These are phyloP conservation scores for Tulasnella sp. DNA, from an alignment of 768 basidiomycete genomes.

Conservation along the genomic window DNA sequence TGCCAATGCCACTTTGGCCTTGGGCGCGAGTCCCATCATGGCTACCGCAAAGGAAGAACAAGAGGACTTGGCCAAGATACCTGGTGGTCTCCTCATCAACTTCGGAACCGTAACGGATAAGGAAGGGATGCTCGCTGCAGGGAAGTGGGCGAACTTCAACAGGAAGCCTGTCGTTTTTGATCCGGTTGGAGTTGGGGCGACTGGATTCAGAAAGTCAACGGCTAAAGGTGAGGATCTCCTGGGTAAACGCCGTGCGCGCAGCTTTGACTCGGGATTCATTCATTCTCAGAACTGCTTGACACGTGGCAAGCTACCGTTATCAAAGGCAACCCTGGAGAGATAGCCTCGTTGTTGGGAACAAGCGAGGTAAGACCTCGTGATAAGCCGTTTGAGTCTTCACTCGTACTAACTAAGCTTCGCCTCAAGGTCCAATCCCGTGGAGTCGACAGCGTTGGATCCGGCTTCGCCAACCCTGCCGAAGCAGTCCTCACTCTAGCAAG, in stretches of 20 bases:
- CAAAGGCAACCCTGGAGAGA: slow-evolving; percentile 91
- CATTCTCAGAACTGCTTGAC: slow-evolving; percentile 57
- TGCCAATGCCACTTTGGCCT: slow-evolving; percentile 81
- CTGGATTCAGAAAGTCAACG: slow-evolving; percentile 58
- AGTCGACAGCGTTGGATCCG: slow-evolving; percentile 77
- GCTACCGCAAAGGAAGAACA: slow-evolving; percentile 80
- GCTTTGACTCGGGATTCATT: slow-evolving; percentile 15
- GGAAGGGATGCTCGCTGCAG: slow-evolving; percentile 73
- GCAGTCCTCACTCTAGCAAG: slow-evolving; percentile 69
- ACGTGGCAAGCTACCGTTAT: slow-evolving; percentile 85
- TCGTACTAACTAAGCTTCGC: neutral
- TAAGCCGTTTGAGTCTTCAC: neutral
- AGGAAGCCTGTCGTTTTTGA: slow-evolving; percentile 63
- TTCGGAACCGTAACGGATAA: slow-evolving; percentile 68
- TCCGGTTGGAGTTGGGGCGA: slow-evolving; percentile 89
- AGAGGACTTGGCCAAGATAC: slow-evolving; percentile 64
- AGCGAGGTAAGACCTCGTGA: slow-evolving; percentile 52
- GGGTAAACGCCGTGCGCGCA: neutral
- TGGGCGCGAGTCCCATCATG: slow-evolving; percentile 94
- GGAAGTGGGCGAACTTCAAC: slow-evolving; percentile 39
- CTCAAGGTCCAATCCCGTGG: slow-evolving; percentile 67
- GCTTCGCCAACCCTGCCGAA: slow-evolving; percentile 67
- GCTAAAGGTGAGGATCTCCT: slow-evolving; percentile 50
- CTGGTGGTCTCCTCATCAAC: slow-evolving; percentile 74
- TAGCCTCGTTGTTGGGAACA: slow-evolving; percentile 73